These are phyloP conservation scores for Rhizoctonia solani DNA, from an alignment of 1,284 basidiomycete species.

Conservation along the genomic window DNA sequence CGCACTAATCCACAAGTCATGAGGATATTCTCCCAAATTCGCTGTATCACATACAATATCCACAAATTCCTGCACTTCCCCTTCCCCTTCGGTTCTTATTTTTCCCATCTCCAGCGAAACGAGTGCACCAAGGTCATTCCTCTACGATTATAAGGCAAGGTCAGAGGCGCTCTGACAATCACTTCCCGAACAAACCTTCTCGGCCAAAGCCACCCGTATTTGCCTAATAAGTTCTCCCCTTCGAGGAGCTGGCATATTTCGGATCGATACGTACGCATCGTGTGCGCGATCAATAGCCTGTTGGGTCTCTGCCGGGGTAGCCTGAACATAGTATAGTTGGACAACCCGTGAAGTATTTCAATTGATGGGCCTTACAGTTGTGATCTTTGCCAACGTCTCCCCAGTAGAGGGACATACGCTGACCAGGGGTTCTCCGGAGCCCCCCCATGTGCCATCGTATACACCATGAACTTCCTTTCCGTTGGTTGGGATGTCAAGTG, in stretches of 20 bases:
- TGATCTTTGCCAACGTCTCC: conserved; percentile 69
- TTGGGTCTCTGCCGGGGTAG: conserved; percentile 69
- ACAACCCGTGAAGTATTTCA: conserved; percentile 30
- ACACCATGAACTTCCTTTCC: conserved; percentile 67
- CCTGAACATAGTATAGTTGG: conserved; percentile 47
- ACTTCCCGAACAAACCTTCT: no score
- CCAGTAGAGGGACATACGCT: conserved; percentile 78
- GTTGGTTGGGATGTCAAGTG: conserved; percentile 60
- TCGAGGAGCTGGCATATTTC: conserved; percentile 81
- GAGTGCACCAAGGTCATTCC: conserved; percentile 79
- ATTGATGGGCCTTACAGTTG: conserved; percentile 53
- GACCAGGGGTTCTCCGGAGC: conserved; percentile 69
- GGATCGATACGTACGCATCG: conserved; percentile 72
- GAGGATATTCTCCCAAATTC: not conserved
- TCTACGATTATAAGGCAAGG: conserved; percentile 50
- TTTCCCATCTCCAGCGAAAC: conserved; percentile 77
- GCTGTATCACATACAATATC: conserved; percentile 68
- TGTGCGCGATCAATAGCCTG: conserved; percentile 63
- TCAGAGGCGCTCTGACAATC: no score
- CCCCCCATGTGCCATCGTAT: conserved; percentile 77
- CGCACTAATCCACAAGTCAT: conserved; percentile 50
- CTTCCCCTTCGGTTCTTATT: conserved; percentile 87
- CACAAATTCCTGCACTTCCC: conserved; percentile 93
- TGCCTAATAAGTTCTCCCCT: conserved; percentile 88
- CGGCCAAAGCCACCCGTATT: conserved; percentile 79